These are phyloP conservation scores for Hypoxylon sp. DNA, from an alignment of 2,329 filamentous ascomycete genomes.

Conservation along the genomic window DNA sequence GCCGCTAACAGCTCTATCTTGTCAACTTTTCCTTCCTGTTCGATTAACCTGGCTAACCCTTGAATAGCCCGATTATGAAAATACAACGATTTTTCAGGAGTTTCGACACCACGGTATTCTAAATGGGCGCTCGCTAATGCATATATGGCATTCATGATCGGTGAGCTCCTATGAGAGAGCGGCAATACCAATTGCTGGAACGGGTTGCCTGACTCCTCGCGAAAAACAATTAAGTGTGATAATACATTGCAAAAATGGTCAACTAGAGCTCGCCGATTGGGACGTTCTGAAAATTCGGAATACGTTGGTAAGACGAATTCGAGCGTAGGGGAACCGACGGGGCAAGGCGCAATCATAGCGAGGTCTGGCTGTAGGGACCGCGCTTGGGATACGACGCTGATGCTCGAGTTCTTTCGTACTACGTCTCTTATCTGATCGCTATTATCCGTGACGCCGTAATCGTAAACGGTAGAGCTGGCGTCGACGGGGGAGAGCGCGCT, in stretches of 20 bases:
- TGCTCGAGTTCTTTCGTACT: conserved; percentile 44
- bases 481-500: conserved; percentile 50
- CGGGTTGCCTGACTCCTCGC: conserved; percentile 72
- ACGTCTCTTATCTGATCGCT: conserved; percentile 34
- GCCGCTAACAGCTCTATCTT: conserved; percentile 71
- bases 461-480: conserved; percentile 51
- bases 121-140: conserved; percentile 87
- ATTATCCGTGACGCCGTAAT: conserved; percentile 45
- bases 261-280: conserved; percentile 67
- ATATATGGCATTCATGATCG: conserved; percentile 85
- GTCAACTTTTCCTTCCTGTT: conserved; percentile 63
- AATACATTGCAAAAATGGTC: conserved; percentile 75
- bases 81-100: conserved; percentile 67
- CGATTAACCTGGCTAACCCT: conserved; percentile 68
- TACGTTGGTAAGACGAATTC: conserved; percentile 68
- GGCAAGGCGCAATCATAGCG: conserved; percentile 58
- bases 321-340: conserved; percentile 58
- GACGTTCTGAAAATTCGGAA: conserved; percentile 68
- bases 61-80: conserved; percentile 73
- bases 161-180: conserved; percentile 66
- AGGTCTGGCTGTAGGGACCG: conserved; percentile 54
- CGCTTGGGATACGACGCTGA: conserved; percentile 39
- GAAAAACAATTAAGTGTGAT: conserved; percentile 74
- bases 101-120: conserved; percentile 71
- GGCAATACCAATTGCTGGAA: conserved; percentile 74